Conservation (phyloP, 495 filamentous ascomycete species). For the Hypomontagnella submonticulosa region DNA sequence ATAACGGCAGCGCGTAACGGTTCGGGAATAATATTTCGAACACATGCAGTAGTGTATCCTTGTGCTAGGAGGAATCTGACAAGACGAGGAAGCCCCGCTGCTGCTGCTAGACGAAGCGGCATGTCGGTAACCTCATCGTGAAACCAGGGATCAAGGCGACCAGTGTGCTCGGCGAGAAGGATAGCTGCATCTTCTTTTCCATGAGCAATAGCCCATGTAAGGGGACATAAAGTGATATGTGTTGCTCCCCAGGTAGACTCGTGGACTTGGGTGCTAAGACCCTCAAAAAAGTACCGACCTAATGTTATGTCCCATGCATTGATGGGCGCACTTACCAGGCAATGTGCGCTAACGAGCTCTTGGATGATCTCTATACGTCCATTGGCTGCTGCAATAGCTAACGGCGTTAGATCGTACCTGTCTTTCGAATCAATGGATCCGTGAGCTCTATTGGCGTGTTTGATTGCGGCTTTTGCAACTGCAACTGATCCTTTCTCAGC, state of each 20-base stretch:
- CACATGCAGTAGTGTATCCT: neutral
- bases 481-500: neutral
- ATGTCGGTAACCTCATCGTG: neutral
- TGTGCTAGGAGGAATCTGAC: neutral
- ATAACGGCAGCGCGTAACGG: neutral
- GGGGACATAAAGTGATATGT: neutral
- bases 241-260: too few species aligned
- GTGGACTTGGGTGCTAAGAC: too few species aligned
- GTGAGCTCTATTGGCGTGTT: neutral
- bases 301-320: too few species aligned
- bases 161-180: neutral
- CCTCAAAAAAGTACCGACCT: too few species aligned
- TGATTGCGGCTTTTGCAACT: conserved; percentile 4
- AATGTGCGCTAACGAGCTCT: neutral
- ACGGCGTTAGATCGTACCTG: neutral
- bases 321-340: neutral
- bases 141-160: too few species aligned
- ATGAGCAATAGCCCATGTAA: neutral
- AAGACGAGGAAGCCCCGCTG: neutral
- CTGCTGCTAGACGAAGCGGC: neutral
- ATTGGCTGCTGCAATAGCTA: neutral
- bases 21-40: neutral
- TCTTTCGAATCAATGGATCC: conserved; percentile 4
- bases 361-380: neutral
- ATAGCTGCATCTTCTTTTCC: neutral